Evolutionary conservation across 2,329 filamentous ascomycete species (phyloP).

Genomic region (Colletotrichum sansevieriae): DNA sequence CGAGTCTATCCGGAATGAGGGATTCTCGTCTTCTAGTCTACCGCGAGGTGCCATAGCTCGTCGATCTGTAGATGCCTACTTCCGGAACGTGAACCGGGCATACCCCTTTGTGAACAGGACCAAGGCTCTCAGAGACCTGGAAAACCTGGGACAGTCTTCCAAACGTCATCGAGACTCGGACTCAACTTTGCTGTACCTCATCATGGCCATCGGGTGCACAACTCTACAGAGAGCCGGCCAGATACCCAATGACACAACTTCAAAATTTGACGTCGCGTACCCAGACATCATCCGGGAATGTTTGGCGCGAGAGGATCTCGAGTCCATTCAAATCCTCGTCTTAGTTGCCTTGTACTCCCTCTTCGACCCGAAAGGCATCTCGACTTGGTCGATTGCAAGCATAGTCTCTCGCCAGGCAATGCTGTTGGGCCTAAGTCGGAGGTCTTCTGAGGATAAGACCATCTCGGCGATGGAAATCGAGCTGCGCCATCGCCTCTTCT

Average conservation of each 20-base stretch:
- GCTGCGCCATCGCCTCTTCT: constrained; percentile 56
- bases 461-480: constrained; percentile 47
- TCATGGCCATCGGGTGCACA: constrained; percentile 61
- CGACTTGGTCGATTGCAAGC: constrained; percentile 56
- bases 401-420: constrained; percentile 56
- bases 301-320: constrained; percentile 50
- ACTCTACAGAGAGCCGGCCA: constrained; percentile 59
- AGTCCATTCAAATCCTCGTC: constrained; percentile 57
- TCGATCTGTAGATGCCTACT: constrained; percentile 58
- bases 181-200: constrained; percentile 55
- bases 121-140: constrained; percentile 52
- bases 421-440: constrained; percentile 53
- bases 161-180: constrained; percentile 47
- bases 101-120: constrained; percentile 59
- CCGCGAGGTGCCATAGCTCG: constrained; percentile 47
- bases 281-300: constrained; percentile 57
- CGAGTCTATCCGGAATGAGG: constrained; percentile 28
- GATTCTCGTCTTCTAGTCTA: constrained; percentile 36
- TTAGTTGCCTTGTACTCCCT: constrained; percentile 58
- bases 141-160: constrained; percentile 46
- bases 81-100: constrained; percentile 59
- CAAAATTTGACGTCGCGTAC: constrained; percentile 54
- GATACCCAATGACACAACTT: constrained; percentile 49
- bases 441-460: constrained; percentile 47
- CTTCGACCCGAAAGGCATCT: constrained; percentile 56